Base-by-base conservation (phyloP, 2,329 filamentous ascomycete genomes). In the Calonectria henricotiae region DNA sequence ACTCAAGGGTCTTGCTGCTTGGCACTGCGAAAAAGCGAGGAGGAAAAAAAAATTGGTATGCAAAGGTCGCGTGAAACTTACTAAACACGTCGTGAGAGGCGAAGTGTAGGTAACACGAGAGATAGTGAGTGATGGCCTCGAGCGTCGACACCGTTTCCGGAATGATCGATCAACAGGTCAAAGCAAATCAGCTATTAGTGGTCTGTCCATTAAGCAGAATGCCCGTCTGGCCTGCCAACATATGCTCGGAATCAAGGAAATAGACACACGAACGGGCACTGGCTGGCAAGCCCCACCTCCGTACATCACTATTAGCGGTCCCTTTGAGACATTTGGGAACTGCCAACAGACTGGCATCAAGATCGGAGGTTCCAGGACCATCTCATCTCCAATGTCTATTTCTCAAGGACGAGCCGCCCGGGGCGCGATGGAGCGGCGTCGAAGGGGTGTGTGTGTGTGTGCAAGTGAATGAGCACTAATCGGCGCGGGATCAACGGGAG, bases 241-340 rank as follows among this genome's bases (percentile, higher is more conserved):
- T 8, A 37, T 11, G 39, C 54, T 46, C 67, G 20, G 63, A 55
- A 54, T 30, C 55, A 62, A 49, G 65, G 49, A 66, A 72, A 66
- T 49, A 20, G 70, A 60, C 62, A 55, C 39, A 66, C 65, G 49
- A 65, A 44, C 64, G 32, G 54, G 62, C 27, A 62, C 55, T 51
- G n/a, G 55, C 51, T 37, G 43, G 25, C 51, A 47, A n/a, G 55
- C 62, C 62, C 65, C 65, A 71, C 68, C 30, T 17, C 32, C 39
- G 49, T 63, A 65, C 68, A 62, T 72, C 23, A 35, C 32, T 41
- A 17, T 44, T 44, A 41, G 49, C 47, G 55, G 55, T 44, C 37
- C 39, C 43, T 37, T 63, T 70, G 70, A 67, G 70, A 70, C 64
- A 68, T 70, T 68, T 65, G 65, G 30, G 60, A 63, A 43, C 65